These are phyloP conservation scores for Fagopyrum tataricum DNA, from an alignment of 148 eudicot species.

Conservation along the genomic window DNA sequence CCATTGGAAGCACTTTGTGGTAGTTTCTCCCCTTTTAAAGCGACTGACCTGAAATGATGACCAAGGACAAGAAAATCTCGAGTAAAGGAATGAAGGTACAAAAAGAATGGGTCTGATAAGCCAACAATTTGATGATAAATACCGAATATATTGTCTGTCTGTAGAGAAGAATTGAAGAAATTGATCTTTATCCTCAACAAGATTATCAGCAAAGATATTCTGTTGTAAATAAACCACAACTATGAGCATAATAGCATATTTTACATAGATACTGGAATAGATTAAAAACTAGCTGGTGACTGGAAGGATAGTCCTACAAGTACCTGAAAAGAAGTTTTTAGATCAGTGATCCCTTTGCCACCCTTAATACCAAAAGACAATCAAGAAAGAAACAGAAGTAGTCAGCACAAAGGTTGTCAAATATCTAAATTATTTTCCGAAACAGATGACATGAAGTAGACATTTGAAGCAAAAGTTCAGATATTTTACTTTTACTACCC, in stretches of 20 bases:
- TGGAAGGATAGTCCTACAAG: constrained; percentile 4
- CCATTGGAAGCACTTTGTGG: constrained; percentile 28
- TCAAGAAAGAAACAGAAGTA: background rate
- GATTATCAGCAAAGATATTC: constrained; percentile 85
- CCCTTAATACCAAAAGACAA: constrained; percentile 32
- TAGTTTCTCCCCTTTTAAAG: constrained; percentile 47
- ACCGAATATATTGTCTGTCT: constrained; percentile 58
- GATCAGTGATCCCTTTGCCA: constrained; percentile 89
- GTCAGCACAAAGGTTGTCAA: background rate
- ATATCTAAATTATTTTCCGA: background rate
- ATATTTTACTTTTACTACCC: background rate
- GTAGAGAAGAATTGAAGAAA: constrained; percentile 61
- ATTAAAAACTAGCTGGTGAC: background rate
- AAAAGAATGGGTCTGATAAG: background rate
- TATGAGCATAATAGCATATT: background rate
- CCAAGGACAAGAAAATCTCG: background rate
- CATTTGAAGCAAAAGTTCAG: background rate
- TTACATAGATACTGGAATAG: background rate
- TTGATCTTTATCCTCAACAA: constrained; percentile 71
- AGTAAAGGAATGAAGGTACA: background rate
- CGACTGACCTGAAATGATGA: constrained; percentile 39
- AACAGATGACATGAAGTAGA: background rate
- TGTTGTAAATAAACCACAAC: constrained; percentile 23
- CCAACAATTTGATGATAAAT: constrained; percentile 16
- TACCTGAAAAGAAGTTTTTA: constrained; percentile 84